These are phyloP conservation scores for Chaetomiaceae sp. DNA, from an alignment of 2,329 filamentous ascomycete species.

Conservation along the genomic window DNA sequence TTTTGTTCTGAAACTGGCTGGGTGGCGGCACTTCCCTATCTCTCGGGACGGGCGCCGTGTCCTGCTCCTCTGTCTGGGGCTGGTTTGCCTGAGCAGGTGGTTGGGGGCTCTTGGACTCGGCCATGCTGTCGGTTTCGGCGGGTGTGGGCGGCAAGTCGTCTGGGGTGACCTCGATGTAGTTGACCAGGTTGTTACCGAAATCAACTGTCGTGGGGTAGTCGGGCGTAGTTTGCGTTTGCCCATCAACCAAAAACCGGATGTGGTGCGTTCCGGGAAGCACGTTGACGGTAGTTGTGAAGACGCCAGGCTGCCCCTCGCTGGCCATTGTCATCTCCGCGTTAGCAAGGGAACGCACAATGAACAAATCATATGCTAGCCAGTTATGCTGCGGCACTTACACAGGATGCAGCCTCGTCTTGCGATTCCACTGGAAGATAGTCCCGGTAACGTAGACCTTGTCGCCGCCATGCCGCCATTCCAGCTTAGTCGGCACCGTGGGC, in stretches of 20 bases:
- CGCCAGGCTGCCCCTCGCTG: conserved; percentile 52
- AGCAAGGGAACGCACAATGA: conserved; percentile 2
- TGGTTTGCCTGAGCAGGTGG: conserved; percentile 29
- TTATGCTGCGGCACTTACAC: conserved; percentile 58
- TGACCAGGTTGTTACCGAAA: conserved; percentile 95
- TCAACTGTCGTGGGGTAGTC: conserved; percentile 91
- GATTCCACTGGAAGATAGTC: conserved; percentile 95
- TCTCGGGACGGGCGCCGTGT: conserved; percentile 39
- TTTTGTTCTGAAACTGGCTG: conserved; percentile 61
- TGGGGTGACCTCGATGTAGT: conserved; percentile 90
- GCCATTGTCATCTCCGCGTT: conserved; percentile 9
- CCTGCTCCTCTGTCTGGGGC: conserved; percentile 34
- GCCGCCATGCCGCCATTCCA: conserved; percentile 79
- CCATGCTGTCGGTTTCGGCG: conserved; percentile 26
- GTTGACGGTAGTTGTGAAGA: conserved; percentile 70
- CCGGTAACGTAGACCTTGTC: conserved; percentile 95
- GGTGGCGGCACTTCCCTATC: conserved; percentile 51
- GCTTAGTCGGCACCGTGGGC: conserved; percentile 72
- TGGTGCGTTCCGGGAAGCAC: conserved; percentile 93
- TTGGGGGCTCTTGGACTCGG: conserved; percentile 27
- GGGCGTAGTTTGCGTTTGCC: conserved; percentile 83
- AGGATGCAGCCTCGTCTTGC: conserved; percentile 79
- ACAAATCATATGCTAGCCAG: not conserved
- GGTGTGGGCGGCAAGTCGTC: conserved; percentile 52
- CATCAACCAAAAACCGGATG: conserved; percentile 91